Evolutionary conservation across 352 stramenopile species (phyloP), one percentile per base, ranked within the genome.

Genomic region (Globisporangium ultimum): DNA sequence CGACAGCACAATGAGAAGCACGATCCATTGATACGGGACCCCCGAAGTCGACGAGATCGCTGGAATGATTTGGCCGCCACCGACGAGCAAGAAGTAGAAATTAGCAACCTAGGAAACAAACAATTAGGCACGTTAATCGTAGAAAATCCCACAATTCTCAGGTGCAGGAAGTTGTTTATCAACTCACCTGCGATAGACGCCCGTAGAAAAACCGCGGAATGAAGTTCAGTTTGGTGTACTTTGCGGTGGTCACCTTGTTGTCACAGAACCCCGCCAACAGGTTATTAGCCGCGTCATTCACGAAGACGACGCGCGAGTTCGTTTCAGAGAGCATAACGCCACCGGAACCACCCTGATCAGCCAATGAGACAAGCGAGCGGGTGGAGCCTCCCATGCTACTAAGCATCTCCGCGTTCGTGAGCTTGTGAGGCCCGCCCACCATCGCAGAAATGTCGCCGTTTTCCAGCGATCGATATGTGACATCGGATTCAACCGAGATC

Each of bases 31-130:
- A 62, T 91, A 96, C 18, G 89, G 89, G 24, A 97, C 65, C 3
- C 84, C 78, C 32, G 80, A 63, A 4, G 88, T 96, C 10, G 91
- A 96, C 24, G 81, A 94, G 57, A 97, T 96, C 15, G 79, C 73
- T 1, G 80, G 75, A 45, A 96, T 91, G 55, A 91, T 83, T 60
- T 97, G 88, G 0, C 90, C 84, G 0, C 89, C 76, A 43, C 88
- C 84, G 53, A 97, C 85, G 10, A 96, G 62, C 48, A 97, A 50
- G 57, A 97, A 97, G 76, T 96, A 97, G 62, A 93, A 96, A 55
- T 95, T 96, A 43, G 87, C 87, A 5, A 87, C 74, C 65, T 74
- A 50, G 0, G 3, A 55, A 55, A 2, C 22, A 4, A 50, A 8
- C 15, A 17, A 34, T 14, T 11, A n/a, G 14, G 34, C 4, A 21